These are phyloP conservation scores for Aspergillus haitiensis DNA, from an alignment of 495 filamentous ascomycete genomes.

Conservation along the genomic window DNA sequence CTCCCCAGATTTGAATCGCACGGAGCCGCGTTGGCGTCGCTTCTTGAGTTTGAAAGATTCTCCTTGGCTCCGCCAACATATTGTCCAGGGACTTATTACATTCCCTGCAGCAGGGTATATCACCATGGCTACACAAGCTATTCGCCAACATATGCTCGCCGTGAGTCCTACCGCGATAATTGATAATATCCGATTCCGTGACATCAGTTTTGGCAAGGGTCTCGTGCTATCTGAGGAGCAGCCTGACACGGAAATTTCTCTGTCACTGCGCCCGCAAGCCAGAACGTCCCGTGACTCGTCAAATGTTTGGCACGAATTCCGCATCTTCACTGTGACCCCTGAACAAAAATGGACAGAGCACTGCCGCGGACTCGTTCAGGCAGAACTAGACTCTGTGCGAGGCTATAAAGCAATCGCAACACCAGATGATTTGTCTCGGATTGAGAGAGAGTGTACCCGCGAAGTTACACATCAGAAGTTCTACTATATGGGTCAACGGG, in stretches of 20 bases:
- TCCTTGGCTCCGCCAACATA: conserved; percentile 38
- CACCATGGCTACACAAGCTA: conserved; percentile 57
- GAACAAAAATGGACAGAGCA: conserved; percentile 18
- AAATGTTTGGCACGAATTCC: conserved; percentile 14
- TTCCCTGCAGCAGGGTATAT: conserved; percentile 62
- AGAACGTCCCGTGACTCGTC: conserved; percentile 13
- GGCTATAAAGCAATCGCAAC: conserved; percentile 1
- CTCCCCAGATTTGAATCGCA: conserved; percentile 9
- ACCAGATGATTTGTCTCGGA: conserved; percentile 1
- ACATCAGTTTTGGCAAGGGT: conserved; percentile 17
- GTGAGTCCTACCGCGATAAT: conserved; percentile 3
- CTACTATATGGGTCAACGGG: conserved; percentile 11
- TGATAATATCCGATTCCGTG: conserved; percentile 11
- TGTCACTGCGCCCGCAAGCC: conserved; percentile 12
- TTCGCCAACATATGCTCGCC: conserved; percentile 12
- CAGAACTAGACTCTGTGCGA: conserved; percentile 12
- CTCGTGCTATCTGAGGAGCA: conserved; percentile 12
- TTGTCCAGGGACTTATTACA: conserved; percentile 40
- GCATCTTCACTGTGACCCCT: conserved; percentile 14
- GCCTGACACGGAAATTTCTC: conserved; percentile 9
- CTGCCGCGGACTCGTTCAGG: conserved; percentile 16
- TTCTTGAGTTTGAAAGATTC: conserved; percentile 32
- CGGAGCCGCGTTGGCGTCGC: conserved; percentile 32
- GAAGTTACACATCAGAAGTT: conserved; percentile 12
- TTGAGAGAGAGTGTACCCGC: conserved; percentile 8